Evolutionary conservation across 2,329 filamentous ascomycete genomes (phyloP).

Genomic region (Alternaria gaisen): DNA sequence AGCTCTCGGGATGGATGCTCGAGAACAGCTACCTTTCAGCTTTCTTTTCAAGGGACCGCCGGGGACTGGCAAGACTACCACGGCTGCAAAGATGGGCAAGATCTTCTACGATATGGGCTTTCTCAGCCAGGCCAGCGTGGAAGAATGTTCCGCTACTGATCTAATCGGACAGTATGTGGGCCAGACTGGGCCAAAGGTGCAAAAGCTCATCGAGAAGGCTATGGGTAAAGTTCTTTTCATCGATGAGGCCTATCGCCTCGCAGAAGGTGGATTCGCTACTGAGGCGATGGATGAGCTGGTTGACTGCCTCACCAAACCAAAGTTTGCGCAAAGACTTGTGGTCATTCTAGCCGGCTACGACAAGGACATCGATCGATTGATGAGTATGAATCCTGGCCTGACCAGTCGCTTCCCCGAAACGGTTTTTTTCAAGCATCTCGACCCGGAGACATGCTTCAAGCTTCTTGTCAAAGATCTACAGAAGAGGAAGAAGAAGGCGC

Average conservation of each 20-base stretch:
- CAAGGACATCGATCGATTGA: constrained; percentile 69
- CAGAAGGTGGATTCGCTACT: constrained; percentile 65
- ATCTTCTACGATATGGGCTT: constrained; percentile 80
- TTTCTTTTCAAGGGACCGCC: constrained; percentile 74
- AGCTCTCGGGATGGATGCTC: constrained; percentile 62
- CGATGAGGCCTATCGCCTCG: constrained; percentile 75
- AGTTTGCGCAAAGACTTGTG: constrained; percentile 67
- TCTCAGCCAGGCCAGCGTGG: constrained; percentile 65
- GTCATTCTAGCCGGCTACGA: constrained; percentile 76
- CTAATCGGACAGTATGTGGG: constrained; percentile 74
- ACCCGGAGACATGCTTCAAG: constrained; percentile 39
- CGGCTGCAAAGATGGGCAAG: constrained; percentile 76
- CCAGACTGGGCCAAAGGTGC: constrained; percentile 73
- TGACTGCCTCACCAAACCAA: constrained; percentile 64
- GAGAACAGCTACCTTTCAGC: constrained; percentile 69
- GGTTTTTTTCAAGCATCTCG: constrained; percentile 62
- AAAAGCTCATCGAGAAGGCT: constrained; percentile 66
- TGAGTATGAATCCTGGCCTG: constrained; percentile 69
- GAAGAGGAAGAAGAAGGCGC: constrained; percentile 35
- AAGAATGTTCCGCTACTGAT: constrained; percentile 73
- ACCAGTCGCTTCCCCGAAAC: constrained; percentile 71
- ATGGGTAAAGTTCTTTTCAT: constrained; percentile 75
- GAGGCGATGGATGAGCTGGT: constrained; percentile 64
- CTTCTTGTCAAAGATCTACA: constrained; percentile 48
- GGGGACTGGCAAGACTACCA: constrained; percentile 77